Percentiles rank a stretch among this genome's conserved stretches.
Conservation (phyloP, 1,284 basidiomycete species). For the Pisolithus thermaeus region DNA sequence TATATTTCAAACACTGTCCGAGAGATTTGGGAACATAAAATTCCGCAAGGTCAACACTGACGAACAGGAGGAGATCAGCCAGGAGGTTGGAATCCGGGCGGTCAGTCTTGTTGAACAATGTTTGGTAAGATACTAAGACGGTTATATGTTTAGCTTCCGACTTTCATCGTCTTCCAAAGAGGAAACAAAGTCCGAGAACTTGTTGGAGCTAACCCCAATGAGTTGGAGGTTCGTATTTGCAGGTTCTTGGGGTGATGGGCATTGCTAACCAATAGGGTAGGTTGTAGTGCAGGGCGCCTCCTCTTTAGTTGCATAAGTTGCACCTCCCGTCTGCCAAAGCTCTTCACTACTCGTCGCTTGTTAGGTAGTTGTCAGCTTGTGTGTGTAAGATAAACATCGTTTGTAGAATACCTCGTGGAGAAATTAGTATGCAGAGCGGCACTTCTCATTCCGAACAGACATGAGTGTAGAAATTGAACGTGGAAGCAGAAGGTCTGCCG, state of each 20-base stretch:
- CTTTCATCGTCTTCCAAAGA: conserved; percentile 65
- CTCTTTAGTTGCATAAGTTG: background rate
- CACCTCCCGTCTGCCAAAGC: too few relatives aligned
- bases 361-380: too few relatives aligned
- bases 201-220: conserved; percentile 49
- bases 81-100: conserved; percentile 51
- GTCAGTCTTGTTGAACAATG: conserved; percentile 23
- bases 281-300: background rate
- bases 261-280: background rate
- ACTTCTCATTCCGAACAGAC: too few relatives aligned
- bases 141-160: conserved; percentile 55
- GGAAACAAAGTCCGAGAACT: conserved; percentile 47
- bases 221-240: conserved; percentile 8
- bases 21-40: conserved; percentile 33
- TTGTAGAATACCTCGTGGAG: too few relatives aligned
- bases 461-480: too few relatives aligned
- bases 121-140: background rate
- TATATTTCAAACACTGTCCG: conserved; percentile 51
- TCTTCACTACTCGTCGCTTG: too few relatives aligned
- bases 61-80: conserved; percentile 29
- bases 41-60: conserved; percentile 74
- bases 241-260: background rate
- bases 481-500: too few relatives aligned
- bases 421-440: too few relatives aligned
- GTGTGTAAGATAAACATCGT: too few relatives aligned